phyloP scores from a whole-genome alignment of 495 filamentous ascomycete genomes.

The Aspergillus nidulans region DNA sequence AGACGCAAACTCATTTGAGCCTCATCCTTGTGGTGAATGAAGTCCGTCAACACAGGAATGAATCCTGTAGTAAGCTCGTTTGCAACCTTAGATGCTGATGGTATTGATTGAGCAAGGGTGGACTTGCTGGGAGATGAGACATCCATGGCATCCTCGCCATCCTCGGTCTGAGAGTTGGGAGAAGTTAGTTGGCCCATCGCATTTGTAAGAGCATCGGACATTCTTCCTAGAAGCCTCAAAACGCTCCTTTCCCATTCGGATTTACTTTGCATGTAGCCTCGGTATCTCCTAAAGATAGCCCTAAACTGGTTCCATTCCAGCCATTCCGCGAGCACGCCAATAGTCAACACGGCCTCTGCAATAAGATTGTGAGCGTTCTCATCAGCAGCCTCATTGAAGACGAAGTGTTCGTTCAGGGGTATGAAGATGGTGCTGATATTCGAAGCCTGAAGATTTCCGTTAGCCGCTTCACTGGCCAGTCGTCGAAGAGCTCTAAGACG shows the following conservation, averaged over 20 bases:
- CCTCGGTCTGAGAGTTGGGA: conserved; percentile 26
- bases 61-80: conserved; percentile 70
- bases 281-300: conserved; percentile 73
- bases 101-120: conserved; percentile 61
- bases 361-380: conserved; percentile 78
- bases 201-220: conserved; percentile 67
- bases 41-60: conserved; percentile 68
- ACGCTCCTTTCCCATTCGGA: conserved; percentile 81
- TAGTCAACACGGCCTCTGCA: conserved; percentile 71
- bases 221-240: conserved; percentile 72
- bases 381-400: conserved; percentile 73
- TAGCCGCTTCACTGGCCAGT: conserved; percentile 60
- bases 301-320: conserved; percentile 91
- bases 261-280: conserved; percentile 72
- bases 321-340: conserved; percentile 66
- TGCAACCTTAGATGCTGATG: conserved; percentile 63
- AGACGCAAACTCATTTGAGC: conserved; percentile 85
- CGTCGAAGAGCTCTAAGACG: conserved; percentile 78
- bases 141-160: conserved; percentile 29
- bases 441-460: conserved; percentile 59
- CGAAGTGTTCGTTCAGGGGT: conserved; percentile 88
- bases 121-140: conserved; percentile 27
- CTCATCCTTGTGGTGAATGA: conserved; percentile 92
- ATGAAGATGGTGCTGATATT: conserved; percentile 86
- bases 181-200: conserved; percentile 44